phyloP scores from a whole-genome alignment of 805 yeast genomes.

The Debaryomyces tyrocola region DNA sequence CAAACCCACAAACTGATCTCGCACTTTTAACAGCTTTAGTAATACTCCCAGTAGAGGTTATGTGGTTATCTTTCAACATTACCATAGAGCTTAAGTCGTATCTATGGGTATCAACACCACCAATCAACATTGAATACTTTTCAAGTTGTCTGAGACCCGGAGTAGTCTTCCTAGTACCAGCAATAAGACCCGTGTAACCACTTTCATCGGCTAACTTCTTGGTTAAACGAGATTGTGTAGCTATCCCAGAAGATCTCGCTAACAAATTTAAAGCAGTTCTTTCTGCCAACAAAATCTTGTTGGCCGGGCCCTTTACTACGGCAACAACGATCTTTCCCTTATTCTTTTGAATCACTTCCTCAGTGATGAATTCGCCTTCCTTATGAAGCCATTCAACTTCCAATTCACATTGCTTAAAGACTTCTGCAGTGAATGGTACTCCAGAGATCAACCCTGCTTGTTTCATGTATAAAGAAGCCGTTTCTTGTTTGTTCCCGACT shows the following conservation, averaged over 20 bases:
- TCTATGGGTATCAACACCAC: constrained; percentile 91
- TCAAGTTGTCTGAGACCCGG: constrained; percentile 90
- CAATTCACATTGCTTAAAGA: constrained; percentile 72
- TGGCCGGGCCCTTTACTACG: constrained; percentile 74
- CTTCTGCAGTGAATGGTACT: constrained; percentile 85
- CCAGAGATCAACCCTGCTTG: constrained; percentile 80
- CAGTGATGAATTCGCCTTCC: constrained; percentile 59
- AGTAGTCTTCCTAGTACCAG: constrained; percentile 97
- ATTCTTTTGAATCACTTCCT: constrained; percentile 44
- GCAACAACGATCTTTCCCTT: constrained; percentile 70
- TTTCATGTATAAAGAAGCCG: constrained; percentile 81
- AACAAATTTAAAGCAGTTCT: constrained; percentile 81
- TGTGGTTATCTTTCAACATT: constrained; percentile 93
- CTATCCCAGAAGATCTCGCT: constrained; percentile 84
- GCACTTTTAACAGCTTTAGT: constrained; percentile 80
- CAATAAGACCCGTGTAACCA: constrained; percentile 81
- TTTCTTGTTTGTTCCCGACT: constrained; percentile 73
- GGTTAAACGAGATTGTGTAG: constrained; percentile 67
- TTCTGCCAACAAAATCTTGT: constrained; percentile 77
- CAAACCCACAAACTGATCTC: constrained; percentile 79
- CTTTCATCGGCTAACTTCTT: constrained; percentile 58
- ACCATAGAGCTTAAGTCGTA: constrained; percentile 92
- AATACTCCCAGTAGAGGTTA: constrained; percentile 91
- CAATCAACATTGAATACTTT: constrained; percentile 92
- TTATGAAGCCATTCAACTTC: constrained; percentile 67